Conservation (phyloP, 2,329 filamentous ascomycete genomes). For the Myotisia sp. region DNA sequence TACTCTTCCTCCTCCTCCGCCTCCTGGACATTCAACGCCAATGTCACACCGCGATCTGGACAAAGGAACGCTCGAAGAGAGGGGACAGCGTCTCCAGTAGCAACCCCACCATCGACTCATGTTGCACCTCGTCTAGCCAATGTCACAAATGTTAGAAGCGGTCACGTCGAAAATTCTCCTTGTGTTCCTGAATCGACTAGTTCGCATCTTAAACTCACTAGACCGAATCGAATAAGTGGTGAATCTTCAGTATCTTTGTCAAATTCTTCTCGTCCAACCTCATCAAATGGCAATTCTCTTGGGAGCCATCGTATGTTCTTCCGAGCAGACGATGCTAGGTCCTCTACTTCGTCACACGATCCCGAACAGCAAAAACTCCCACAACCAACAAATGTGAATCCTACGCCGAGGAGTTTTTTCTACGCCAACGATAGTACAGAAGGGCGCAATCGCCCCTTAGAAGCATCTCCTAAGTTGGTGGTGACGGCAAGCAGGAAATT, state of each 20-base stretch:
- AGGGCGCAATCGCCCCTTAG: neutral
- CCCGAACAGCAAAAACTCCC: slow-evolving; percentile 15
- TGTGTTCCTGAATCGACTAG: slow-evolving; percentile 16
- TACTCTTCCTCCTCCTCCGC: slow-evolving; percentile 33
- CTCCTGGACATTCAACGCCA: slow-evolving; percentile 39
- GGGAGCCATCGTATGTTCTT: slow-evolving; percentile 65
- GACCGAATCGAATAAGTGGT: slow-evolving; percentile 25
- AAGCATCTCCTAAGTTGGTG: slow-evolving; percentile 2
- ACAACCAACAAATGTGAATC: slow-evolving; percentile 13
- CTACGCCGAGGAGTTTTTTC: slow-evolving; percentile 21
- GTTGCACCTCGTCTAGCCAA: slow-evolving; percentile 3
- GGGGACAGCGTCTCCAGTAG: slow-evolving; percentile 52
- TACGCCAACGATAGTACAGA: slow-evolving; percentile 26
- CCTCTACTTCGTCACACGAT: slow-evolving; percentile 27
- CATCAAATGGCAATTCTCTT: slow-evolving; percentile 22
- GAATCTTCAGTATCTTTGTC: slow-evolving; percentile 19
- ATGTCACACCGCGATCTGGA: slow-evolving; percentile 66
- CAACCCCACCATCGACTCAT: slow-evolving; percentile 24
- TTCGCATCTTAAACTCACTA: slow-evolving; percentile 19
- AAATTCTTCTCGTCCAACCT: slow-evolving; percentile 19
- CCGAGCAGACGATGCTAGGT: slow-evolving; percentile 66
- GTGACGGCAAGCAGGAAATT: slow-evolving; percentile 1
- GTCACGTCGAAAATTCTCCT: slow-evolving; percentile 3
- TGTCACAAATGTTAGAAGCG: neutral
- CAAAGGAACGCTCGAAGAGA: slow-evolving; percentile 57